phyloP scores from a whole-genome alignment of 2,329 filamentous ascomycete species.

The Fusarium sp. region DNA sequence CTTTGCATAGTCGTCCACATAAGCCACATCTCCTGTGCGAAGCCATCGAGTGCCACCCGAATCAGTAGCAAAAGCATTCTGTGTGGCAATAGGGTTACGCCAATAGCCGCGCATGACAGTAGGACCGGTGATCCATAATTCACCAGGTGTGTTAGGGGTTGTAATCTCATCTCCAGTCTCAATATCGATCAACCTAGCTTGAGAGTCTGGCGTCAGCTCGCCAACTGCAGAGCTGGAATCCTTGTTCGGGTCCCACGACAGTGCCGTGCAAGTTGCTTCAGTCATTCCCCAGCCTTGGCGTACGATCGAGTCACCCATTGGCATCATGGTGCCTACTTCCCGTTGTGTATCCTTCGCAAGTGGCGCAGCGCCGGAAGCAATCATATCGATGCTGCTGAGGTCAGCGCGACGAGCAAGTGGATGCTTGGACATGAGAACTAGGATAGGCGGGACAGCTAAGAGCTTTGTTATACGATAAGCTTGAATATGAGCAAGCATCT shows the following conservation, averaged over 20 bases:
- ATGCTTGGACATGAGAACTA: slow-evolving; percentile 77
- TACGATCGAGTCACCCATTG: slow-evolving; percentile 47
- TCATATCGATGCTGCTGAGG: slow-evolving; percentile 67
- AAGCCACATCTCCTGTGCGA: slow-evolving; percentile 78
- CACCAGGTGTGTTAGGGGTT: slow-evolving; percentile 65
- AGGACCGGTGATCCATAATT: slow-evolving; percentile 77
- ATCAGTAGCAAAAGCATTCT: slow-evolving; percentile 61
- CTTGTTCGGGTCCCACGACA: slow-evolving; percentile 73
- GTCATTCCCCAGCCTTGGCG: slow-evolving; percentile 90
- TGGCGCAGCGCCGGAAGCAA: slow-evolving; percentile 76
- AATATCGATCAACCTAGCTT: slow-evolving; percentile 70
- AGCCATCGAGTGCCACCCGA: slow-evolving; percentile 69
- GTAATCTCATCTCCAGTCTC: slow-evolving; percentile 63
- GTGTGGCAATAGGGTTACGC: slow-evolving; percentile 73
- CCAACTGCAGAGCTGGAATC: slow-evolving; percentile 41
- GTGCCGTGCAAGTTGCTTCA: slow-evolving; percentile 76
- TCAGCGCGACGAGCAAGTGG: slow-evolving; percentile 72
- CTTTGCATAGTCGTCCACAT: slow-evolving; percentile 65
- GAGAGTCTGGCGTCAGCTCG: slow-evolving; percentile 52
- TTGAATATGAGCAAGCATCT: slow-evolving; percentile 74
- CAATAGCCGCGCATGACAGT: slow-evolving; percentile 82
- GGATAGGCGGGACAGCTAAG: slow-evolving; percentile 76
- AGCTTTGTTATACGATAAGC: slow-evolving; percentile 74
- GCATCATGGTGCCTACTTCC: slow-evolving; percentile 61
- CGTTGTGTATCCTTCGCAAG: slow-evolving; percentile 61